Evolutionary conservation across 164 flowering plant species (phyloP).

Genomic region (Buxus sempervirens): DNA sequence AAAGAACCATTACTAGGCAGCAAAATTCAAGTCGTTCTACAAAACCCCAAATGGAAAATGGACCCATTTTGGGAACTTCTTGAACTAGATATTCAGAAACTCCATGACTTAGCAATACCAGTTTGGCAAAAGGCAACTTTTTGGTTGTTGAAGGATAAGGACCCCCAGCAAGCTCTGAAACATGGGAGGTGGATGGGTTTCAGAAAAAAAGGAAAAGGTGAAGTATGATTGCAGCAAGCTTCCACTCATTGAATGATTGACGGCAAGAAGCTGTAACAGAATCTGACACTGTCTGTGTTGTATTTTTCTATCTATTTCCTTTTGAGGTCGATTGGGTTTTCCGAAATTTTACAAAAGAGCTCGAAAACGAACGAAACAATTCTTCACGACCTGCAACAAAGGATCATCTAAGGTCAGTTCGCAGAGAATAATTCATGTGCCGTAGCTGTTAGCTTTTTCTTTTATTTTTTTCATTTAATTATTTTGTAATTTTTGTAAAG

Average conservation of each 20-base stretch:
- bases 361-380: neutral
- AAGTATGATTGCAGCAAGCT: conserved; percentile 21
- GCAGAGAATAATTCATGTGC: too few species aligned
- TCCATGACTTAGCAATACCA: conserved; percentile 1
- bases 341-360: neutral
- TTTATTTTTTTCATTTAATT: too few species aligned
- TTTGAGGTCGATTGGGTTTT: neutral
- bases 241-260: conserved; percentile 23
- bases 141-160: neutral
- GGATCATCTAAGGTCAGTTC: too few species aligned
- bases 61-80: neutral
- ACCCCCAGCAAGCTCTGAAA: conserved; percentile 14
- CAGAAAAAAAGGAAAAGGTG: neutral
- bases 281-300: conserved; percentile 15
- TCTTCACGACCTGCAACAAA: neutral
- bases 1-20: neutral
- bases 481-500: too few species aligned
- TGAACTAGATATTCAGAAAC: neutral
- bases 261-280: conserved; percentile 19
- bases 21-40: too few species aligned
- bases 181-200: conserved; percentile 15
- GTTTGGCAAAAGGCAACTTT: conserved; percentile 1
- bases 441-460: too few species aligned
- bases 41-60: neutral
- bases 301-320: neutral